Percentiles rank a stretch among this genome's conserved stretches.
Conservation (phyloP, 2,329 filamentous ascomycete species). For the Aspergillus pseudoglaucus region DNA sequence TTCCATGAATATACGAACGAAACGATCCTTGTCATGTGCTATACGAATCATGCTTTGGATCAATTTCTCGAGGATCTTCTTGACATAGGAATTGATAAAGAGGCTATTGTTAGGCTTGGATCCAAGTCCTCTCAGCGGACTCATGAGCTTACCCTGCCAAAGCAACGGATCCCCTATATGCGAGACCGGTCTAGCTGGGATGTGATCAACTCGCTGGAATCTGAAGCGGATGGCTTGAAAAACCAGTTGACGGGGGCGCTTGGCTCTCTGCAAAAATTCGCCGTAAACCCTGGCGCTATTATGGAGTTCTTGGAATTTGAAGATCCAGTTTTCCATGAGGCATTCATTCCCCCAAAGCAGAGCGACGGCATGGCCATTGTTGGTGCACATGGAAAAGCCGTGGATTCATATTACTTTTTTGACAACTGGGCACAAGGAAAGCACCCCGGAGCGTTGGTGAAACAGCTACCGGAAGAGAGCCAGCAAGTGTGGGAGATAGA, state of each 20-base stretch:
- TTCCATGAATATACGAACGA: slow-evolving; percentile 46
- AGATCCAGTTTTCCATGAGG: slow-evolving; percentile 48
- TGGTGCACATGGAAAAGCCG: slow-evolving; percentile 38
- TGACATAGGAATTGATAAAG: slow-evolving; percentile 48
- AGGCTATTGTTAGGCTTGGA: slow-evolving; percentile 56
- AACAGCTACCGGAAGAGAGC: slow-evolving; percentile 19
- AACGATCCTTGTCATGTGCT: slow-evolving; percentile 58
- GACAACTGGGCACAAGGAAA: slow-evolving; percentile 47
- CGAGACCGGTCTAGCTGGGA: slow-evolving; percentile 30
- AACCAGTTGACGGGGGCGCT: slow-evolving; percentile 13
- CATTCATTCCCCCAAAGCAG: slow-evolving; percentile 47
- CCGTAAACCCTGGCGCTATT: slow-evolving; percentile 16
- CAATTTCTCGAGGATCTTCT: slow-evolving; percentile 61
- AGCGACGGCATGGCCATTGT: slow-evolving; percentile 44
- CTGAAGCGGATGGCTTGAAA: slow-evolving; percentile 26
- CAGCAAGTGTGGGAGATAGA: slow-evolving; percentile 49
- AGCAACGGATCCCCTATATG: slow-evolving; percentile 32
- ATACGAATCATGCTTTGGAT: slow-evolving; percentile 62
- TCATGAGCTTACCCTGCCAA: slow-evolving; percentile 40
- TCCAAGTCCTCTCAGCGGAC: slow-evolving; percentile 51
- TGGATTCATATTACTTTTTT: slow-evolving; percentile 48
- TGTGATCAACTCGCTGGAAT: slow-evolving; percentile 40
- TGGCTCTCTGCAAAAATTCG: slow-evolving; percentile 11
- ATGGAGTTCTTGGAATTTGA: slow-evolving; percentile 50
- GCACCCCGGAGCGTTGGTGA: slow-evolving; percentile 40